These are phyloP conservation scores for Ramaria rubella DNA, from an alignment of 768 basidiomycete species.

Conservation along the genomic window DNA sequence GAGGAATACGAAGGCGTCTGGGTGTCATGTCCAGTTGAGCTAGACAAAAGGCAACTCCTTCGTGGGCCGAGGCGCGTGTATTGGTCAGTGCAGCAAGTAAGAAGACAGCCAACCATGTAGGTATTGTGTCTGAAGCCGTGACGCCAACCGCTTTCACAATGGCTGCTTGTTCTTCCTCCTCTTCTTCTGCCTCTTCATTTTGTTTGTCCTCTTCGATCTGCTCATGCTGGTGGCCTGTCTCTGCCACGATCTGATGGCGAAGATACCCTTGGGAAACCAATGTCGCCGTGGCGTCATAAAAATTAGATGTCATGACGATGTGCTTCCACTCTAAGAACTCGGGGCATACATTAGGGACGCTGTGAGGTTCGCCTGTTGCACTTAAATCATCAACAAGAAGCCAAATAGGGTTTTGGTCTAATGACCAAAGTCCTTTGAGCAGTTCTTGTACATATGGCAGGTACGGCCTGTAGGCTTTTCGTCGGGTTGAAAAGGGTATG, in stretches of 20 bases:
- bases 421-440: neutral
- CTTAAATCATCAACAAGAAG: neutral
- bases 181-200: neutral
- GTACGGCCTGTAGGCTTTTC: neutral
- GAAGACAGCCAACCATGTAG: constrained; percentile 1
- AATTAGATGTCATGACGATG: neutral
- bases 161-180: neutral
- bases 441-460: constrained; percentile 2
- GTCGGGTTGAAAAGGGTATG: neutral
- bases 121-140: neutral
- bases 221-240: neutral
- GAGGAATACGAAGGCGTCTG: neutral
- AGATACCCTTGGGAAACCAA: neutral
- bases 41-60: constrained; percentile 1
- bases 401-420: constrained; percentile 6
- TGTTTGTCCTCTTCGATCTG: neutral
- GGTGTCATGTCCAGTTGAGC: constrained; percentile 1
- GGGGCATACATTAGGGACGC: neutral
- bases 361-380: neutral
- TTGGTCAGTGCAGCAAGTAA: neutral
- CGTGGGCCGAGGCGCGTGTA: neutral
- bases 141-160: neutral
- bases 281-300: neutral
- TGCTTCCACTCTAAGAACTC: constrained; percentile 4
- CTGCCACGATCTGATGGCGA: neutral